phyloP scores from a whole-genome alignment of 2,329 filamentous ascomycete genomes.

The Parastagonospora nodorum region DNA sequence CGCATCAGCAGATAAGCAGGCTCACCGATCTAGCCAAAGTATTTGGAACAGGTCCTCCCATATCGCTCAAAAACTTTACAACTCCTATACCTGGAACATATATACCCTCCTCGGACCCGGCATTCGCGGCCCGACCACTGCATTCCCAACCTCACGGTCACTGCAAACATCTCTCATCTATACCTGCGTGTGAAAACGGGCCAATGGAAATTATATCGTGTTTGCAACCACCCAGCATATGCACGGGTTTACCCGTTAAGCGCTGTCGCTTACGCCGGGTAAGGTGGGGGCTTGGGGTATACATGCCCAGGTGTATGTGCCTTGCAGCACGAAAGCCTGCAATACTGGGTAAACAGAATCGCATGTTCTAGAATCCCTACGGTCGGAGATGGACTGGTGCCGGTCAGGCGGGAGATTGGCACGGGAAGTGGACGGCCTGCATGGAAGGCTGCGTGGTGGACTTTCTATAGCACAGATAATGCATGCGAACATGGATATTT shows the following conservation, averaged over 20 bases:
- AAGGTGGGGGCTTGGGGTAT: constrained; percentile 10
- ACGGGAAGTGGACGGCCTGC: neutral
- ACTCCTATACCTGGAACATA: no score
- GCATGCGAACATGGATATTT: constrained; percentile 1
- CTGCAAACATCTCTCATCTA: constrained; percentile 2
- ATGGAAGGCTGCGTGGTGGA: neutral
- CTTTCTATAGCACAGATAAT: neutral
- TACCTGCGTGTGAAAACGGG: constrained; percentile 6
- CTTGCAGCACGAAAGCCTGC: no score
- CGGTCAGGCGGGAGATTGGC: neutral
- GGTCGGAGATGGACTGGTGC: neutral
- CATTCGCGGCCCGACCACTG: no score
- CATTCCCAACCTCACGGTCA: neutral
- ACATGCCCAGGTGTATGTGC: no score
- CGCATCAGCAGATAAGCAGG: neutral
- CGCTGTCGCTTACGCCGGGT: neutral
- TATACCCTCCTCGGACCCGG: no score
- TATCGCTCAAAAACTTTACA: no score
- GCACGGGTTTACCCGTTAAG: constrained; percentile 12
- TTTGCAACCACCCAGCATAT: neutral
- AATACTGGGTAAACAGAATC: no score
- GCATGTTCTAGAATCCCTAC: neutral
- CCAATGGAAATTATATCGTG: constrained; percentile 12
- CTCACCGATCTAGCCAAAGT: neutral
- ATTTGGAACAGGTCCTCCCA: no score